phyloP scores from a whole-genome alignment of 2,329 filamentous ascomycete species.

The Tolypocladium endophyticum region DNA sequence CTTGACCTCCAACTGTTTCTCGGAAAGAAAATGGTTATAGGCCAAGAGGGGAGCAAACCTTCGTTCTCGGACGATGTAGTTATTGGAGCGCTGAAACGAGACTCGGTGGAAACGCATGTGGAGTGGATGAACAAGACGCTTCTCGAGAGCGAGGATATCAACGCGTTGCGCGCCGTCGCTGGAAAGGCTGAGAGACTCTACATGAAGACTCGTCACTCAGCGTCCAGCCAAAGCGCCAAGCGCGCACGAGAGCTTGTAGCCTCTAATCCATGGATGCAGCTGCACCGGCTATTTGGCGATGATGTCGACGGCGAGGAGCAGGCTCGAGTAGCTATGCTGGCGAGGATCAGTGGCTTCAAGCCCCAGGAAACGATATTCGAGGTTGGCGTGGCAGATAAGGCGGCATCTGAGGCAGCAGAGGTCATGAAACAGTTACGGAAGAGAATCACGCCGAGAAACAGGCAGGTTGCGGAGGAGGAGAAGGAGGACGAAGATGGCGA shows the following conservation, averaged over 20 bases:
- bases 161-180: slow-evolving; percentile 60
- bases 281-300: slow-evolving; percentile 73
- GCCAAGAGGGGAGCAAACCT: slow-evolving; percentile 49
- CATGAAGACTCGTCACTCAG: slow-evolving; percentile 77
- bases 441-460: slow-evolving; percentile 52
- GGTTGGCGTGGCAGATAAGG: slow-evolving; percentile 64
- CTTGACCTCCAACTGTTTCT: slow-evolving; percentile 92
- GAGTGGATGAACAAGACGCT: slow-evolving; percentile 80
- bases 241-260: slow-evolving; percentile 68
- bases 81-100: slow-evolving; percentile 64
- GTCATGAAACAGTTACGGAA: slow-evolving; percentile 64
- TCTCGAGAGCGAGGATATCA: slow-evolving; percentile 64
- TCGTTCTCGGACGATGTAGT: slow-evolving; percentile 79
- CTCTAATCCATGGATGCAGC: slow-evolving; percentile 58
- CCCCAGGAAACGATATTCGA: slow-evolving; percentile 96
- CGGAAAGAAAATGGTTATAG: slow-evolving; percentile 70
- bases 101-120: slow-evolving; percentile 61
- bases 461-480: slow-evolving; percentile 30
- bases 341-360: slow-evolving; percentile 76
- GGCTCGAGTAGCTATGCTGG: slow-evolving; percentile 76
- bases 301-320: slow-evolving; percentile 55
- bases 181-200: slow-evolving; percentile 90
- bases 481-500: slow-evolving; percentile 18
- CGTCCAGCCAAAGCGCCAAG: slow-evolving; percentile 83
- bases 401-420: slow-evolving; percentile 55